Evolutionary conservation across 805 yeast genomes (phyloP), one percentile per base, ranked within the genome.

Genomic region (Yamadazyma phyllophila): DNA sequence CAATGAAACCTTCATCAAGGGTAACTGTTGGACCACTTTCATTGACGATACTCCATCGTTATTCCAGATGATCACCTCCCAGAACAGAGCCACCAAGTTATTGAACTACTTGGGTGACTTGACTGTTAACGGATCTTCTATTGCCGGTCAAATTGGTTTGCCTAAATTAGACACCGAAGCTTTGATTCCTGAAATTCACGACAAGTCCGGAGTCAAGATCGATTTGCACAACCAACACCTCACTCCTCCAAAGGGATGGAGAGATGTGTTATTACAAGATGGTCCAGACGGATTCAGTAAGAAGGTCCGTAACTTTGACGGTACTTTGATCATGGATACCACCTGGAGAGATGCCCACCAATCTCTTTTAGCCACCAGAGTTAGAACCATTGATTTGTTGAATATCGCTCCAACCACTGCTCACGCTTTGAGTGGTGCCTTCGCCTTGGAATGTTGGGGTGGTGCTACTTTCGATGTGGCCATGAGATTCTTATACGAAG

Each of bases 321-420:
- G 99, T 60, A 84, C 96, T 55, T 75, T 94, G 66, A 72, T 94
- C 59, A 94, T 95, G 88, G 99, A 94, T 68, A 94, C 99, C 45
- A 94, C 99, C 8, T 94, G 99, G 99, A 89, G 99, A 82, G 99
- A 94, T 70, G 99, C 99, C 31, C 99, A 94, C 72, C 99, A 94
- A 77, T 91, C 97, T 17, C 73, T 94, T 57, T 77, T 94, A 61
- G 99, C 99, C 8, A 94, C 99, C 35, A 86, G 99, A 71, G 95
- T 94, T 32, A 83, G 99, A 72, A 94, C 99, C 17, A 79, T 87
- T 56, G 99, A 94, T 69, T 74, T 94, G 61, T 73, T 85, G 43
- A 86, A 90, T 57, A 88, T 94, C 73, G 99, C 99, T 16, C 91
- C 90, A 49, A 81, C 95, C 46, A 94, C 99, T 27, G 88, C 97